Evolutionary conservation across 805 yeast genomes (phyloP), one percentile per base, ranked within the genome.

Genomic region (Pichia eremophila): DNA sequence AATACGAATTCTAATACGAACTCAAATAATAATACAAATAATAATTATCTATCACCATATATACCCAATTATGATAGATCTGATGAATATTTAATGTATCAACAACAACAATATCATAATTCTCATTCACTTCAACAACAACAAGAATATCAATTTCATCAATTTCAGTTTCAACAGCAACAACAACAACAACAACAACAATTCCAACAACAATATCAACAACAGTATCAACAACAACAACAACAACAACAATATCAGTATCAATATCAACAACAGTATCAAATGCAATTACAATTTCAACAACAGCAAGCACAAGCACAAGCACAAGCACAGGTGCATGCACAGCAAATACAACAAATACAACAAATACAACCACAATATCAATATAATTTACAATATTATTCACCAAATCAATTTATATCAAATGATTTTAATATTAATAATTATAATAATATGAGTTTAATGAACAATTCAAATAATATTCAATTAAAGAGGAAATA

Each of bases 401-500:
- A 40, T 36, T 15, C 7, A 3, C 29, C 9, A 37, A 35, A 35
- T 37, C n/a, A 10, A 41, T 36, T 11, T 22, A 34, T n/a, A 35
- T 28, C 42, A 46, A 34, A 29, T 29, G 32, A 29, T 22, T 3
- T 22, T 1, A 22, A 22, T 22, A 22, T 22, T 22, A 22, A 22
- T 19, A 19, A 19, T 22, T 5, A 22, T 5, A 5, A 22, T 22
- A 22, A 22, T 22, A 22, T 22, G 25, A 22, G 5, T 22, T 1
- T 22, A 5, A 5, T 22, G 5, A 22, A 22, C 5, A 22, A 22
- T 22, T 22, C 25, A 22, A 22, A 25, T 28, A n/a, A 34, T 34
- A 3, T 12, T 14, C 36, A 34, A 14, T 14, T 41, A 17, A 47
- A 47, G 31, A 19, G 50, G 12, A 48, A 46, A 32, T 52, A 50